Conservation (phyloP, 164 flowering plant species). For the Cinnamomum chago region DNA sequence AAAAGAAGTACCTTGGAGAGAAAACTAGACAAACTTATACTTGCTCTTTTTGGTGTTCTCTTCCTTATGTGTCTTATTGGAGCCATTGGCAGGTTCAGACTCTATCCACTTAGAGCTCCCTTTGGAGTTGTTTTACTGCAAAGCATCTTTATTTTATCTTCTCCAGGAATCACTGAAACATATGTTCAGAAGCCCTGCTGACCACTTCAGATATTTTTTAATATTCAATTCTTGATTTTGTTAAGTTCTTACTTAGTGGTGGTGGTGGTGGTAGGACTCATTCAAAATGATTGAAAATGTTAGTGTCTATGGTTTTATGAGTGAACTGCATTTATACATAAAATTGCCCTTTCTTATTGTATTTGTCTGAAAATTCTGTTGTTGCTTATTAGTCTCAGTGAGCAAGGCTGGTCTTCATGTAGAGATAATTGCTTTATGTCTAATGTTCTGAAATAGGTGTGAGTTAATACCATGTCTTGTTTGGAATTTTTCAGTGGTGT, state of each 20-base stretch:
- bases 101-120: constrained; percentile 2
- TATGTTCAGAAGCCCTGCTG: neutral
- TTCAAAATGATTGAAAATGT: neutral
- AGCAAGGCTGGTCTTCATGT: too few relatives aligned
- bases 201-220: neutral
- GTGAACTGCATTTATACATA: neutral
- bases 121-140: neutral
- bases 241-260: neutral
- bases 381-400: neutral
- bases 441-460: too few relatives aligned
- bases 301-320: neutral
- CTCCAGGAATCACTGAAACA: neutral
- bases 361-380: neutral
- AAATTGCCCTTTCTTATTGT: neutral
- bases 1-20: constrained; percentile 96
- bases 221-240: neutral
- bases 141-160: neutral
- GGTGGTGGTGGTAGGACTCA: neutral
- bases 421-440: too few relatives aligned
- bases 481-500: constrained; percentile 53
- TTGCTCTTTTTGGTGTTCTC: constrained; percentile 65
- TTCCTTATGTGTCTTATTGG: constrained; percentile 88
- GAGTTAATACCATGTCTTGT: neutral
- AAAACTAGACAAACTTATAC: constrained; percentile 94
- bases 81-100: constrained; percentile 82